Evolutionary conservation across 2,329 filamentous ascomycete species (phyloP).

Genomic region (Clarireedia sp.): DNA sequence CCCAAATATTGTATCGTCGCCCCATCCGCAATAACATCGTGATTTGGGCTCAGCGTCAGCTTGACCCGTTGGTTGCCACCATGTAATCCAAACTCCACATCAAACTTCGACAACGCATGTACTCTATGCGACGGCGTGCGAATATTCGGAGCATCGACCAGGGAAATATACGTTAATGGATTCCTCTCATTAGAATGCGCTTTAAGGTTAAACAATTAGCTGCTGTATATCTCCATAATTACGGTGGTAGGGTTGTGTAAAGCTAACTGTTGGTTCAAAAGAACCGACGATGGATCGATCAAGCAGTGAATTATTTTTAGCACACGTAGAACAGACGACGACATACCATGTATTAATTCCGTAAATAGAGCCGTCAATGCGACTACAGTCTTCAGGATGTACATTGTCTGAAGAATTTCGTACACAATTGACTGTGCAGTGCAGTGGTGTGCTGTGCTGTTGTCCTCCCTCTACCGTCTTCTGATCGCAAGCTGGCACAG

Average conservation of each 20-base stretch:
- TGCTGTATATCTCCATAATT: not conserved
- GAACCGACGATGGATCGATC: no score
- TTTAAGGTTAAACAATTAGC: conserved; percentile 26
- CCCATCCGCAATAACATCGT: conserved; percentile 75
- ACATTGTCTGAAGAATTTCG: conserved; percentile 15
- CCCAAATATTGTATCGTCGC: conserved; percentile 67
- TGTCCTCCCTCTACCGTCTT: not conserved
- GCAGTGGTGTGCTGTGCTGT: not conserved
- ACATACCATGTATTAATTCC: conserved; percentile 10
- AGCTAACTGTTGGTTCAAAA: not conserved
- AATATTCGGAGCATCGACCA: conserved; percentile 67
- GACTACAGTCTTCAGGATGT: conserved; percentile 21
- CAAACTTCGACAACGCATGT: conserved; percentile 74
- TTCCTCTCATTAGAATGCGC: conserved; percentile 68
- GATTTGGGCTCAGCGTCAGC: conserved; percentile 78
- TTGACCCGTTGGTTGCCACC: conserved; percentile 62
- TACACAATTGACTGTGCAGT: not conserved
- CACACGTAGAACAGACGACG: not conserved
- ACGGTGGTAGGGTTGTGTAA: not conserved
- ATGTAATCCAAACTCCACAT: conserved; percentile 72
- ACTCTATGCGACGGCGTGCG: conserved; percentile 72
- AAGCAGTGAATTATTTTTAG: no score
- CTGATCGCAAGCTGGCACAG: not conserved
- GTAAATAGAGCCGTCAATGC: conserved; percentile 17
- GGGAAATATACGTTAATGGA: conserved; percentile 65